Evolutionary conservation across 495 filamentous ascomycete genomes (phyloP), one percentile per base, ranked within the genome.

Genomic region (Aspergillus bertholletiae): DNA sequence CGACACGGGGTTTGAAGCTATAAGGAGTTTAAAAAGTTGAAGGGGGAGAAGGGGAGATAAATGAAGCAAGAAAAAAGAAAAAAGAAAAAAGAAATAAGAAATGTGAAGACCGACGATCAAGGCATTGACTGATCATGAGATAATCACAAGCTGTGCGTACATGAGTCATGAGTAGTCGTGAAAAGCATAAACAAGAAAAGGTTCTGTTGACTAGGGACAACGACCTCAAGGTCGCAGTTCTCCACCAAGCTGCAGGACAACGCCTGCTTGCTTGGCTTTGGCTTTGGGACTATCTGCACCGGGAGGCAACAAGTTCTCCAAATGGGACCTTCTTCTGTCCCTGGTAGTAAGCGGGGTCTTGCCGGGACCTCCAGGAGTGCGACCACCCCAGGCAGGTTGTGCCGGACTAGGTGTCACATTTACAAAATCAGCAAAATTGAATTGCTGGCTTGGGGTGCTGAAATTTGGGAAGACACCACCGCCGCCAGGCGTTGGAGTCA

Each of bases 361-460:
- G 76, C 67, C 60, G 56, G 66, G 74, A 53, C 69, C 80, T 57
- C 72, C 74, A 55, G 76, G 73, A 44, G 83, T 82, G n/a, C 81
- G 80, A 52, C 70, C 73, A 47, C 85, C 86, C 78, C 84, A 96
- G 5, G 84, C 79, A 53, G 84, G 89, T 70, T 96, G 94, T 11
- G 92, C 94, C 3, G 94, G 95, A 59, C 89, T 94, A 5, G 95
- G 94, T 13, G 94, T 96, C 70, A 97, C 89, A 65, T 99, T 96
- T 55, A 97, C 87, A 66, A 96, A 99, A 66, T 97, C 95, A 7
- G 91, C 85, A 73, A 97, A 96, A 73, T 97, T 94, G 74, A 97
- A 96, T 54, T 84, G 83, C 51, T 85, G 81, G 24, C 75, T 75
- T 2, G 82, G 82, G 3, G 82, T 85, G 39, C 78, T 79, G 40